Percentiles rank a stretch among this genome's conserved stretches.
Conservation (phyloP, 306 rosid genomes). For the Cicer cuneatum region DNA sequence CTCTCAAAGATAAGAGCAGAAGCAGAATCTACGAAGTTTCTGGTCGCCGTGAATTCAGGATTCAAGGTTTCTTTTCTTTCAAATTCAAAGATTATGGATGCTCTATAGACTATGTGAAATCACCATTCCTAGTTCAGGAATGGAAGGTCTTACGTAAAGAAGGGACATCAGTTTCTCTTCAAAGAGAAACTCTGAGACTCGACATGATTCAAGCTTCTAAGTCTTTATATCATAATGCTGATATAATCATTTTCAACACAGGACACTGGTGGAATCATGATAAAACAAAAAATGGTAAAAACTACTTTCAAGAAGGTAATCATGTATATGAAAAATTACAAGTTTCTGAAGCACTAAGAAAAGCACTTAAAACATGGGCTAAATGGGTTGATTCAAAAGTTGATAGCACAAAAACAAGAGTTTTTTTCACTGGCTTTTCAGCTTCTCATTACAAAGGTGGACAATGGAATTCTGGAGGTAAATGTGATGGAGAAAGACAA, state of each 20-base stretch:
- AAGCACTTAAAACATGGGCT: constrained; percentile 49
- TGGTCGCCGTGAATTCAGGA: constrained; percentile 34
- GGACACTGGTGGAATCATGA: constrained; percentile 60
- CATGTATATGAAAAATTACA: constrained; percentile 45
- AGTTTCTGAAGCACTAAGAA: constrained; percentile 47
- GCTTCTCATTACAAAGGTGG: constrained; percentile 56
- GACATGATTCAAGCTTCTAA: constrained; percentile 53
- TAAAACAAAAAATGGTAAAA: constrained; percentile 47
- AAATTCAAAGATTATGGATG: constrained; percentile 51
- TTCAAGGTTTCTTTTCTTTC: constrained; percentile 50
- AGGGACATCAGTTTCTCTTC: not conserved
- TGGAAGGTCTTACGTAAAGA: constrained; percentile 33
- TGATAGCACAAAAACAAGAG: constrained; percentile 42
- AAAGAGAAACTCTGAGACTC: constrained; percentile 50
- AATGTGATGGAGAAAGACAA: constrained; percentile 48
- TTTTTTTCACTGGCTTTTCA: constrained; percentile 51
- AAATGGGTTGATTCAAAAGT: constrained; percentile 52
- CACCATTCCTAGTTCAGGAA: constrained; percentile 53
- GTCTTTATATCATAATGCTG: constrained; percentile 50
- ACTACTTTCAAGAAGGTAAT: constrained; percentile 49
- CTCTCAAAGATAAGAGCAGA: constrained; percentile 46
- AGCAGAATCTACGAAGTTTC: constrained; percentile 43
- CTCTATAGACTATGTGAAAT: constrained; percentile 52
- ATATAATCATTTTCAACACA: constrained; percentile 53
- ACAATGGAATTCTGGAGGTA: constrained; percentile 53